These are phyloP conservation scores for Penicillium sp. DNA, from an alignment of 2,329 filamentous ascomycete genomes.

Conservation along the genomic window DNA sequence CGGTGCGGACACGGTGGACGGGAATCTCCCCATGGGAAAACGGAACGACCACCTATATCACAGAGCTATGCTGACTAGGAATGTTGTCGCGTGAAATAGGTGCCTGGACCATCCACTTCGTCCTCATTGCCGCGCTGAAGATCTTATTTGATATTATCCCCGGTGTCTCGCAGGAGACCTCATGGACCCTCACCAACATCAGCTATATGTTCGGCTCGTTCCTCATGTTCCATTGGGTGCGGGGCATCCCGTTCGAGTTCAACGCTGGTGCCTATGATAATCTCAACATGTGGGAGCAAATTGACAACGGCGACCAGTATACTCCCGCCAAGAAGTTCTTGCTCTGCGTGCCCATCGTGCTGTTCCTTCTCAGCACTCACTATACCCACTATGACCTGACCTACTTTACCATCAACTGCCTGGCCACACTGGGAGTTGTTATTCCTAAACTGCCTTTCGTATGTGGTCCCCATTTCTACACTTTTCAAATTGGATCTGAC, in stretches of 20 bases:
- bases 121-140: conserved; percentile 89
- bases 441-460: conserved; percentile 97
- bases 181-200: conserved; percentile 98
- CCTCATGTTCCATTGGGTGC: conserved; percentile 99
- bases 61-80: conserved; percentile 27
- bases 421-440: conserved; percentile 89
- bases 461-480: conserved; percentile 52
- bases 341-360: conserved; percentile 87
- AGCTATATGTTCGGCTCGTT: conserved; percentile 99
- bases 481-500: conserved; percentile 5
- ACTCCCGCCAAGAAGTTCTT: conserved; percentile 99
- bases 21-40: neutral
- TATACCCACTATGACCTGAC: conserved; percentile 98
- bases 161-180: conserved; percentile 95
- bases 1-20: conserved; percentile 21
- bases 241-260: conserved; percentile 97
- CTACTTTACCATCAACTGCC: conserved; percentile 96
- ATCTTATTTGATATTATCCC: conserved; percentile 97
- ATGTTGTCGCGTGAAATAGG: conserved; percentile 59
- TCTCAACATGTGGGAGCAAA: conserved; percentile 99
- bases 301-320: conserved; percentile 98
- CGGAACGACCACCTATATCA: conserved; percentile 9
- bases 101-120: conserved; percentile 96
- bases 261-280: conserved; percentile 99
- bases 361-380: conserved; percentile 96